Conservation (phyloP, 768 basidiomycete genomes). For the Erythrobasidium yunnanense region DNA sequence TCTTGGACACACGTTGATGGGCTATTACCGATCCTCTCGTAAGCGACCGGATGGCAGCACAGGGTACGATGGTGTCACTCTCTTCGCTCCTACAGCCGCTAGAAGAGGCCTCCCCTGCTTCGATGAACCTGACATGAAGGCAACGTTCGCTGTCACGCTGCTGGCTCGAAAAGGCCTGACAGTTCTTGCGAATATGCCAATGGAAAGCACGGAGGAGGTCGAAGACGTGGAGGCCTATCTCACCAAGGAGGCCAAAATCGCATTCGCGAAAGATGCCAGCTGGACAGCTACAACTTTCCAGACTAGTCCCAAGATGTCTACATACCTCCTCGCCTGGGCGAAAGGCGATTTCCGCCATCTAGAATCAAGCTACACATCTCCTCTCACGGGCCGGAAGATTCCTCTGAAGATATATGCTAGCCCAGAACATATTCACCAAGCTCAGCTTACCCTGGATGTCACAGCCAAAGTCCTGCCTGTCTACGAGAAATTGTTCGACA, state of each 20-base stretch:
- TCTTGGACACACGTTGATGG: constrained; percentile 59
- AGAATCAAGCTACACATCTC: constrained; percentile 65
- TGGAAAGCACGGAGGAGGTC: constrained; percentile 50
- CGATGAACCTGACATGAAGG: constrained; percentile 86
- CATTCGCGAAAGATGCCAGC: constrained; percentile 38
- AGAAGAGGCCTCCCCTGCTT: constrained; percentile 74
- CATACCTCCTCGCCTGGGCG: constrained; percentile 37
- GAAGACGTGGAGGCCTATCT: constrained; percentile 35
- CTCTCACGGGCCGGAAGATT: constrained; percentile 64
- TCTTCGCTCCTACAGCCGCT: constrained; percentile 87
- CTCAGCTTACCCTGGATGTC: constrained; percentile 74
- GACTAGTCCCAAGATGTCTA: constrained; percentile 52
- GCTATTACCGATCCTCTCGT: constrained; percentile 34
- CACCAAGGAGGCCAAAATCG: constrained; percentile 37
- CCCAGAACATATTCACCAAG: constrained; percentile 67
- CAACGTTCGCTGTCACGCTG: constrained; percentile 50
- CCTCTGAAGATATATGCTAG: constrained; percentile 81
- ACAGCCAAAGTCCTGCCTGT: constrained; percentile 67
- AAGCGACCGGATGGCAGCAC: constrained; percentile 35
- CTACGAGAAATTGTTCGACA: constrained; percentile 83
- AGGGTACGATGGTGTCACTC: constrained; percentile 56
- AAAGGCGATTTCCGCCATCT: constrained; percentile 59
- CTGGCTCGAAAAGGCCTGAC: constrained; percentile 59
- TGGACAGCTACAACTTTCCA: constrained; percentile 79
- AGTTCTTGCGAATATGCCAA: constrained; percentile 79